Evolutionary conservation across 1,284 basidiomycete genomes (phyloP), one percentile per base, ranked within the genome.

Genomic region (Boletellus deceptivus): DNA sequence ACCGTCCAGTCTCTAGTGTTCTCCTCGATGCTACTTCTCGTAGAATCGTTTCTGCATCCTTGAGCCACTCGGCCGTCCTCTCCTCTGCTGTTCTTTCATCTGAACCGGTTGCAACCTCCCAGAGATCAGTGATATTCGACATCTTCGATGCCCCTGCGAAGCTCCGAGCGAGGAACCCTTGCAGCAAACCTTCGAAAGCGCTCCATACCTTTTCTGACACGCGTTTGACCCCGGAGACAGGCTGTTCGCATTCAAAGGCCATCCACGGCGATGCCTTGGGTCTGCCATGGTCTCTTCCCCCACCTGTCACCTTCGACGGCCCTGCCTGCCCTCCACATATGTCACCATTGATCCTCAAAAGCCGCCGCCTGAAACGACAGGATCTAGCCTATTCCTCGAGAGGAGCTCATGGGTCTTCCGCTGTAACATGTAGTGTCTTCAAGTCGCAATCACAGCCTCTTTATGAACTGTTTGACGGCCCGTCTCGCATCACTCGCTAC

Each of bases 231-330:
- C 18, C 41, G 36, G 42, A 43, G 49, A 11, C 17, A 29, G 34
- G 17, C 14, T 18, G 18, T 36, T 27, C 33, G 3, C 29, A 42
- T 48, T 43, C 50, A 18, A 40, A 31, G 42, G 46, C 40, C 22
- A 40, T 50, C 4, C 47, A 55, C 36, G 34, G 18, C 4, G 49
- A 48, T 9, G 45, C 48, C 17, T 24, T 56, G 1, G 55, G 41
- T n/a, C 37, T 53, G 48, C 50, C 65, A 40, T 49, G 61, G 60
- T 55, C 60, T 43, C 70, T 76, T 34, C 75, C 76, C 36, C 57
- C 72, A 41, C 72, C 76, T 17, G 59, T 74, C 34, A 58, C 72
- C 9, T 76, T 78, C 48, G 76, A 77, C 35, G 76, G 76, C 7
- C 76, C 76, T 3, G 72, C 76, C 9, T 62, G 70, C 31, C 73